Evolutionary conservation across 208 protist genomes (phyloP), one percentile per base, ranked within the genome.

Genomic region (Wallacemonas rigidus): DNA sequence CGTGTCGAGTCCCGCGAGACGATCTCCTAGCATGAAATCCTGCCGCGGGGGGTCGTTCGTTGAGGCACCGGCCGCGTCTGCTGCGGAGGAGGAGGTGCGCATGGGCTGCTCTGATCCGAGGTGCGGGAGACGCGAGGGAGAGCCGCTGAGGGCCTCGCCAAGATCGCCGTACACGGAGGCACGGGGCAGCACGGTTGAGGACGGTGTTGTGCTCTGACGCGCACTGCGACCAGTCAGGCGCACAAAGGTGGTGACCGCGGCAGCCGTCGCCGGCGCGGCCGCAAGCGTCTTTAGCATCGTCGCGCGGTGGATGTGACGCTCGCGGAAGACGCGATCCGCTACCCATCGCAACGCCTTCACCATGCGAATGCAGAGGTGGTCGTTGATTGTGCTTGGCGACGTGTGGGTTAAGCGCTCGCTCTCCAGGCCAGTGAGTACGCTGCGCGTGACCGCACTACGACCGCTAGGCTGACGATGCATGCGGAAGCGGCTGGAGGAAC

Each of bases 271-370:
- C 2, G 89, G 71, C 6, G 80, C 89, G 11, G 82, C 48, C 1
- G 86, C 81, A 2, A 94, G 72, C 5, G 75, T 77, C n/a, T 85
- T 79, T 56, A 92, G 72, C 89, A 94, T 91, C 40, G 85, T 90
- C 6, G 89, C 89, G 15, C 89, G 76, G 74, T 94, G 89, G 9
- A 94, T 67, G 67, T 88, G 87, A 12, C 85, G 80, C 72, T 94
- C 89, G 3, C 89, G 79, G 68, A 94, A 94, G 12, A 79, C 47
- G 50, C 88, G 83, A 69, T 94, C 89, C 2, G 82, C 75, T 48
- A 86, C 65, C 86, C 86, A 94, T n/a, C 89, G 83, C 39, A 92
- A 79, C 8, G 78, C 56, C 53, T 87, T 86, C 26, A 91, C 86
- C 72, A 90, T 80, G 50, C 53, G 73, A 61, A 94, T 91, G 71